phyloP scores from a whole-genome alignment of 306 rosid genomes.

The Abrus pulchellus region DNA sequence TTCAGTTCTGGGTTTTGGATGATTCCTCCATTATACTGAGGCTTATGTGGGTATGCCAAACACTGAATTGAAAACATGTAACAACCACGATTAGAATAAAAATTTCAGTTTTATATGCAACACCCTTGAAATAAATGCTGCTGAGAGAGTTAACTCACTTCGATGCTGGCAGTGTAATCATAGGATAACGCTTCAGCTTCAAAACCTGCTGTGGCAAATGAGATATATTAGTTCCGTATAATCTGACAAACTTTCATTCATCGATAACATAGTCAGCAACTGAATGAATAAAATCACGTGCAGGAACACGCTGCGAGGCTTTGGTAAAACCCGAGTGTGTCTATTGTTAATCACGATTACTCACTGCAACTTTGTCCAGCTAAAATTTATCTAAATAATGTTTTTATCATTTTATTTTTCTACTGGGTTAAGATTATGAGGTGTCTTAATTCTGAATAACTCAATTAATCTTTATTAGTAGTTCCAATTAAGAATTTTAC shows the following conservation, averaged over 20 bases:
- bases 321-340: background rate
- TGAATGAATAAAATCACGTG: background rate
- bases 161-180: slow-evolving; percentile 62
- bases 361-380: no score
- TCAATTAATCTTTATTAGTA: no score
- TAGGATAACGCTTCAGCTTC: slow-evolving; percentile 61
- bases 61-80: slow-evolving; percentile 58
- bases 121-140: background rate
- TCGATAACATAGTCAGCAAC: background rate
- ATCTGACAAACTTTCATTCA: background rate
- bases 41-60: slow-evolving; percentile 57
- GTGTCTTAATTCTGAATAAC: no score
- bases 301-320: background rate
- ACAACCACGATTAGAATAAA: background rate
- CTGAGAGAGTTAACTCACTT: slow-evolving; percentile 49
- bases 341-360: no score
- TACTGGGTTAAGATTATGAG: no score
- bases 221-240: background rate
- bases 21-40: slow-evolving; percentile 82
- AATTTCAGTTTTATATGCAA: background rate
- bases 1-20: slow-evolving; percentile 75
- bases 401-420: no score
- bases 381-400: no score
- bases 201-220: slow-evolving; percentile 51
- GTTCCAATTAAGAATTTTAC: no score